Percentiles rank a stretch among this genome's conserved stretches.
phyloP scores from a whole-genome alignment of 2,329 filamentous ascomycete species.

The Pestalotiopsis sp. region DNA sequence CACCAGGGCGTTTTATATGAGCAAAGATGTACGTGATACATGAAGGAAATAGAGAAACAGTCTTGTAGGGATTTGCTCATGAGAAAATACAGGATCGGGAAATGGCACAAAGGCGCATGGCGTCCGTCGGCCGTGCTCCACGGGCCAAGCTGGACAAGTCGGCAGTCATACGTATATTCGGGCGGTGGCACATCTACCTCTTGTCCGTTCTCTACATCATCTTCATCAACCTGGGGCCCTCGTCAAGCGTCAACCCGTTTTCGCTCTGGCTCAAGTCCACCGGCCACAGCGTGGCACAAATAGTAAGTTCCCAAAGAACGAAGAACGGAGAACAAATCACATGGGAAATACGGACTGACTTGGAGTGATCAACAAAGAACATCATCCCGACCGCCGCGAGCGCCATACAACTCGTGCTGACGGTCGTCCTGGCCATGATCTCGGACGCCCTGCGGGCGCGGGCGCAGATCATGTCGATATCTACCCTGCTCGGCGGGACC shows the following conservation, averaged over 20 bases:
- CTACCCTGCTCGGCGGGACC: constrained; percentile 23
- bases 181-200: constrained; percentile 37
- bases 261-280: constrained; percentile 41
- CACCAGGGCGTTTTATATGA: constrained; percentile 22
- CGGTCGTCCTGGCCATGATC: constrained; percentile 52
- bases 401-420: constrained; percentile 53
- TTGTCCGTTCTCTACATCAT: constrained; percentile 37
- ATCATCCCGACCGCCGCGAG: constrained; percentile 47
- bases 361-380: constrained; percentile 29
- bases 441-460: constrained; percentile 45
- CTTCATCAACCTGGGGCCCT: constrained; percentile 36
- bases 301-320: constrained; percentile 29
- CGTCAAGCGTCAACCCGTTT: constrained; percentile 35
- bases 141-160: constrained; percentile 19
- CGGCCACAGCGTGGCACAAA: constrained; percentile 45
- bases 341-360: not conserved
- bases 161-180: constrained; percentile 18
- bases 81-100: constrained; percentile 17
- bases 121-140: constrained; percentile 19
- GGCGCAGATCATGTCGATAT: constrained; percentile 31
- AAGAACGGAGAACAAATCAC: not conserved
- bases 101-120: constrained; percentile 21
- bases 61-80: not conserved
- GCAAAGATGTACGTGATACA: constrained; percentile 5
- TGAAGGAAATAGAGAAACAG: not conserved